A percentile compares a stretch with the other conserved stretches of the same genome.
Conservation (phyloP, 352 stramenopile genomes). For the Hyaloperonospora brassicae region DNA sequence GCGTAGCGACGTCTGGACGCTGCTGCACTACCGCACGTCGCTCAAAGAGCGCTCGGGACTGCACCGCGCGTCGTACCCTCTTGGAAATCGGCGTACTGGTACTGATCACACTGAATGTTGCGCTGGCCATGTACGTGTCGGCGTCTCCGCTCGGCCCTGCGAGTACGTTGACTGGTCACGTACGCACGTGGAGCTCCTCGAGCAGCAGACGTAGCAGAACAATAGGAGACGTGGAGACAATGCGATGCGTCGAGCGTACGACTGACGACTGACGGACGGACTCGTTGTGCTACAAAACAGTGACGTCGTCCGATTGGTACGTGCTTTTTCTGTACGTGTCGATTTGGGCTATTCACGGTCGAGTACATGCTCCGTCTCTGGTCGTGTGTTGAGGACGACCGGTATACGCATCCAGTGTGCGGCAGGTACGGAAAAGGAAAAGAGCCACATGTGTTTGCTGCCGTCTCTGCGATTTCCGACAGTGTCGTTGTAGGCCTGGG, state of each 20-base stretch:
- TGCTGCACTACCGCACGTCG: conserved; percentile 68
- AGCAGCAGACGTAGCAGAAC: not conserved
- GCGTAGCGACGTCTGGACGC: conserved; percentile 59
- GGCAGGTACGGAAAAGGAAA: conserved; percentile 30
- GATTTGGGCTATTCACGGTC: conserved; percentile 59
- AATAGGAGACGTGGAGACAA: not conserved
- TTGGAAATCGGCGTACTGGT: conserved; percentile 61
- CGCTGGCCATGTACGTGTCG: conserved; percentile 65
- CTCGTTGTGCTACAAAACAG: conserved; percentile 17
- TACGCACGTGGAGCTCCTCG: not conserved
- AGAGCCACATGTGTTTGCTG: not conserved
- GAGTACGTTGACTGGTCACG: conserved; percentile 17
- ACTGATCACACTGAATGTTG: conserved; percentile 72
- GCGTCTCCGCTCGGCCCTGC: conserved; percentile 9
- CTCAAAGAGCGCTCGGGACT: conserved; percentile 47
- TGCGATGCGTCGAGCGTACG: not conserved
- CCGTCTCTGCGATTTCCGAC: not conserved
- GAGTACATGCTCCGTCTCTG: conserved; percentile 70
- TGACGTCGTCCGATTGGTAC: conserved; percentile 53
- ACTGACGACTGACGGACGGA: conserved; percentile 5
- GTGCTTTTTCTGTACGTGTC: conserved; percentile 71
- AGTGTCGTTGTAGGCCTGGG: conserved; percentile 32
- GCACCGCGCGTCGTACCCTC: conserved; percentile 55
- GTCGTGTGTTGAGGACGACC: conserved; percentile 75
- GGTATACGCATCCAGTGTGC: conserved; percentile 42